Base-by-base conservation (phyloP, 345 rosid species). In the Turritis glabra region DNA sequence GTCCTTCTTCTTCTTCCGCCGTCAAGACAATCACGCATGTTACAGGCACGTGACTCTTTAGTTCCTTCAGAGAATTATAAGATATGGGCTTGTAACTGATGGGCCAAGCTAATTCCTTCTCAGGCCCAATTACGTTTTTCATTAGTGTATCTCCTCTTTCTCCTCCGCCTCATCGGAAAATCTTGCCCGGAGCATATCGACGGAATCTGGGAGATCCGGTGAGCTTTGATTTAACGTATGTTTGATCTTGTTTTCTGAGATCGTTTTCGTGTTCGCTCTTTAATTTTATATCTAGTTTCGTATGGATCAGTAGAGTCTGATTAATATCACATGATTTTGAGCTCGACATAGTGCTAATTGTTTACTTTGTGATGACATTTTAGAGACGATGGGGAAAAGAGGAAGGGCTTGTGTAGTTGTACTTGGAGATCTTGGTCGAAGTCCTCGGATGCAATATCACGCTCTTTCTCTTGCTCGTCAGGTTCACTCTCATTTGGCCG, bases 371-470 rank as follows among this genome's bases (percentile, higher is more conserved):
- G 64, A 46, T 64, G 32, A 29, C 7, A 44, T 25, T 61, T 5
- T 27, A 43, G 44, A 17, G 60, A 64, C 33, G 76, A 84, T 80
- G 91, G 81, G 67, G 64, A 83, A 77, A 73, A 82, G 88, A 67
- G 96, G 97, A 64, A 81, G 99, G 38, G 97, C 97, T 5, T 95
- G 99, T 67, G 86, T 95, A 23, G 99, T 95, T 52, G 97, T 95
- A 37, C 81, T 95, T 44, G 99, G 99, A 23, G 99, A 95, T 63
- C 81, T 94, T 46, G 99, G 99, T 18, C 96, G 99, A 38, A 94
- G 99, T 57, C 99, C 99, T 76, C 90, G 99, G 23, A 94, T 94
- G 99, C 97, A 94, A 74, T 94, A 87, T 77, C 99, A 94, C 60
- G 91, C 97, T 40, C 93, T 95, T 47, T 95, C 99, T 50, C 97